phyloP scores from a whole-genome alignment of 345 rosid species.

The Arabidopsis arenosa region DNA sequence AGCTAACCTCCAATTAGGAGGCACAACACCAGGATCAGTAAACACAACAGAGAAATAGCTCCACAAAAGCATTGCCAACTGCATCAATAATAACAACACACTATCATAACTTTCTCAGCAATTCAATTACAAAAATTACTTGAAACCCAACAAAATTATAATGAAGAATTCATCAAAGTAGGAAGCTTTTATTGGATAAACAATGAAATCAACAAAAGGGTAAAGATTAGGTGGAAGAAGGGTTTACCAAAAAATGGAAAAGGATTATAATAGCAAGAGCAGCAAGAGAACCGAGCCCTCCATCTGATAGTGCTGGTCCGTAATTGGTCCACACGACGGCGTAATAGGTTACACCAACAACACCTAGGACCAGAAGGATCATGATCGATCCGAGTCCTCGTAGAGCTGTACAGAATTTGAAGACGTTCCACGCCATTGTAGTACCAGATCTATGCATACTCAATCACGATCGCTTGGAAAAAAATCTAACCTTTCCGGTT shows the following conservation, averaged over 20 bases:
- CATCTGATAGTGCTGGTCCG: slow-evolving; percentile 72
- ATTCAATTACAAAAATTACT: slow-evolving; percentile 6
- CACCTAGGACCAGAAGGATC: slow-evolving; percentile 91
- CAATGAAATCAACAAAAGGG: background rate
- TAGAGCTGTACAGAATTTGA: slow-evolving; percentile 91
- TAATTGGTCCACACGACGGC: slow-evolving; percentile 89
- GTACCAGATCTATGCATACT: slow-evolving; percentile 96
- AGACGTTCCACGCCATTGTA: slow-evolving; percentile 99
- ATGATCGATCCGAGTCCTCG: slow-evolving; percentile 98
- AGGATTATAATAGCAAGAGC: slow-evolving; percentile 68
- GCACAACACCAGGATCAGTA: slow-evolving; percentile 92
- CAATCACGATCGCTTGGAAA: slow-evolving; percentile 23
- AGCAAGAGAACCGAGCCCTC: slow-evolving; percentile 65
- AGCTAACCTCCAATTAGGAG: slow-evolving; percentile 84
- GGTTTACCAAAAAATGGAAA: slow-evolving; percentile 78
- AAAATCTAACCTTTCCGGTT: slow-evolving; percentile 24
- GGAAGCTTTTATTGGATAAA: slow-evolving; percentile 1
- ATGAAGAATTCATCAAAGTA: slow-evolving; percentile 16
- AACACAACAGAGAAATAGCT: slow-evolving; percentile 96
- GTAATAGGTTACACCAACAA: slow-evolving; percentile 92
- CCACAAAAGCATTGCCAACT: slow-evolving; percentile 95
- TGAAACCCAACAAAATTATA: background rate
- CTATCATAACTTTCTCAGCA: slow-evolving; percentile 16
- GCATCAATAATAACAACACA: slow-evolving; percentile 35
- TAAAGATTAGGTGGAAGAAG: no score